Percentiles rank a stretch among this genome's conserved stretches.
Evolutionary conservation across 164 flowering plant genomes (phyloP).

Genomic region (Sextonia rubra): DNA sequence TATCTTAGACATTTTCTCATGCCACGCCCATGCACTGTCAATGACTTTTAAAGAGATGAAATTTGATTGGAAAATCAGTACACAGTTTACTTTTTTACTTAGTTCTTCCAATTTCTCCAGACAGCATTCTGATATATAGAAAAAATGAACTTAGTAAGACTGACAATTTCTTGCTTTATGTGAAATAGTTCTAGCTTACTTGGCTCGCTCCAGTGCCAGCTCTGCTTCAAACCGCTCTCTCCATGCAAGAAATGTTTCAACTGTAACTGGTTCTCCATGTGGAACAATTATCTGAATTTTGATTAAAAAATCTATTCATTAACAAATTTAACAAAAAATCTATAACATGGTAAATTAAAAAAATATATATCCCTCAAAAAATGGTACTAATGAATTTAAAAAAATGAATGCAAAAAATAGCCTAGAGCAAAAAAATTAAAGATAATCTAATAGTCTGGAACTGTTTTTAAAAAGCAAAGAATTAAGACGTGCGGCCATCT

Average conservation of each 20-base stretch:
- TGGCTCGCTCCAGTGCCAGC: constrained; percentile 91
- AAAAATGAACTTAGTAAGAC: not conserved
- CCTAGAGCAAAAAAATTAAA: too few species aligned
- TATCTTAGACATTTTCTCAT: not conserved
- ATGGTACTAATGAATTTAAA: too few species aligned
- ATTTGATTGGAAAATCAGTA: not conserved
- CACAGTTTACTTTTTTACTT: not conserved
- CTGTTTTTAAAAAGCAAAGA: too few species aligned
- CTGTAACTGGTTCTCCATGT: constrained; percentile 98
- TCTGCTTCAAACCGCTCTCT: constrained; percentile 98
- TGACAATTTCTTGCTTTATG: not conserved
- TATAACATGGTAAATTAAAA: not conserved
- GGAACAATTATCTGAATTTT: constrained; percentile 69
- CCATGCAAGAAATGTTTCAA: constrained; percentile 94
- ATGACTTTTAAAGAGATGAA: not conserved
- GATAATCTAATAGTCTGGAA: too few species aligned
- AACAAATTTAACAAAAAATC: not conserved
- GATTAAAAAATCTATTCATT: not conserved
- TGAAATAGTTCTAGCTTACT: constrained; percentile 46
- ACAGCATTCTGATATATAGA: not conserved
- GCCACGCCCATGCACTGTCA: not conserved
- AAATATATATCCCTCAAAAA: not conserved
- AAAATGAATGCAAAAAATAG: too few species aligned
- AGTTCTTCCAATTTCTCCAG: not conserved
- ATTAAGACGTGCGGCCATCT: too few species aligned